A percentile compares a stretch with the other conserved stretches of the same genome.
Conservation (phyloP, 2,329 filamentous ascomycete species). For the Aureobasidium melanogenum region DNA sequence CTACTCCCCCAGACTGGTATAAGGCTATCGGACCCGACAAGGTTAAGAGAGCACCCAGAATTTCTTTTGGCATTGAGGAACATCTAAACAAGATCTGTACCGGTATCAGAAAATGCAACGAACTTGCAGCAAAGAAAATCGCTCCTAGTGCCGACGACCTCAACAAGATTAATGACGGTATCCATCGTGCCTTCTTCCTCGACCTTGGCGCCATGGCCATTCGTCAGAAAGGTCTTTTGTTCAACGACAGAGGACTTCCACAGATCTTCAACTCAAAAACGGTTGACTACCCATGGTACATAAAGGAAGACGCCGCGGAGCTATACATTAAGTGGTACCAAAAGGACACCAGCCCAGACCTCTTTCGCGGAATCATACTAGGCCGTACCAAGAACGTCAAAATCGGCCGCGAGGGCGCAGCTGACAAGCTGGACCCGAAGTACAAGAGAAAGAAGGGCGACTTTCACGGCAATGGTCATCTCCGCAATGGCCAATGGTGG, state of each 20-base stretch:
- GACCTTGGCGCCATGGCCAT: conserved; percentile 26
- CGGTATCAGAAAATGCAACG: not conserved
- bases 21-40: not conserved
- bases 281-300: conserved; percentile 35
- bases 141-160: conserved; percentile 12
- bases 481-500: conserved; percentile 46
- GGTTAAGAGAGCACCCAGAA: not conserved
- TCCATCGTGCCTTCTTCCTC: conserved; percentile 33
- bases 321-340: conserved; percentile 39
- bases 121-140: not conserved
- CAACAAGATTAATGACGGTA: conserved; percentile 26
- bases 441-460: conserved; percentile 21
- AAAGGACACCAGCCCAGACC: conserved; percentile 33
- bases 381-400: conserved; percentile 15
- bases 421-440: conserved; percentile 18
- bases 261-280: conserved; percentile 29
- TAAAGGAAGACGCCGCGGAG: conserved; percentile 38
- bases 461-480: conserved; percentile 31
- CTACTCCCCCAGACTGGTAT: not conserved
- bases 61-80: not conserved
- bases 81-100: not conserved
- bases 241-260: conserved; percentile 28
- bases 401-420: conserved; percentile 6
- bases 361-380: conserved; percentile 36
- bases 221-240: conserved; percentile 28